Base-by-base conservation (phyloP, 495 filamentous ascomycete genomes). In the Endocarpon pusillum region DNA sequence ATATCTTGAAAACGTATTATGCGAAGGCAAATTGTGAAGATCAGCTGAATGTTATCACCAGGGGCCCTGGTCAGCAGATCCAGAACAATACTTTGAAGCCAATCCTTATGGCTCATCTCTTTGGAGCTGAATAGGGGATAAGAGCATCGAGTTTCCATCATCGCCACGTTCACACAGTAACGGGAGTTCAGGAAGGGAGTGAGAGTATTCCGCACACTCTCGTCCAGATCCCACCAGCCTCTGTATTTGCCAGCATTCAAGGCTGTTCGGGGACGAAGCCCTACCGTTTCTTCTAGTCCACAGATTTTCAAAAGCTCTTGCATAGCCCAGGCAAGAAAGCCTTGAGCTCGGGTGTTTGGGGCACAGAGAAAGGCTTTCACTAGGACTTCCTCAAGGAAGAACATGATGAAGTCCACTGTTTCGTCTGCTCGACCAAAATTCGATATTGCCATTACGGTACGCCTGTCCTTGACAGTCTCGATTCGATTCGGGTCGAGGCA, bases 301-400 rank as follows among this genome's bases (percentile, higher is more conserved):
- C 75, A 75, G 38, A 75, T 71, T 35, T 73, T 75, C 6, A 96
- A 67, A 6, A 99, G 63, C 43, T 89, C 78, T 53, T 99, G 89
- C 76, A 96, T 93, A 2, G 75, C 79, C 49, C 75, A 96, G 10
- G 85, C 81, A 11, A 99, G 61, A 48, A 91, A 94, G 1, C 83
- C 82, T 48, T 93, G 86, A 12, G 81, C 67, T 45, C 73, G 75
- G 0, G 85, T 77, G 46, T 93, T 89, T 2, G 73, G 85, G 7
- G 80, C 76, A 2, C 85, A 87, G 21, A 87, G 58, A 48, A 99
- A 99, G 9, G 85, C 76, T 42, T 85, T 81, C 33, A 96, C 82
- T 16, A 96, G 59, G 1, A 92, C 75, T 46, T 89, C 66, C 43
- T 91, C 78, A 5, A 99, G 65, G 28, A 89, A 61, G 42, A 83